Evolutionary conservation across 2,329 filamentous ascomycete genomes (phyloP).

Genomic region (Cladosporium sp.): DNA sequence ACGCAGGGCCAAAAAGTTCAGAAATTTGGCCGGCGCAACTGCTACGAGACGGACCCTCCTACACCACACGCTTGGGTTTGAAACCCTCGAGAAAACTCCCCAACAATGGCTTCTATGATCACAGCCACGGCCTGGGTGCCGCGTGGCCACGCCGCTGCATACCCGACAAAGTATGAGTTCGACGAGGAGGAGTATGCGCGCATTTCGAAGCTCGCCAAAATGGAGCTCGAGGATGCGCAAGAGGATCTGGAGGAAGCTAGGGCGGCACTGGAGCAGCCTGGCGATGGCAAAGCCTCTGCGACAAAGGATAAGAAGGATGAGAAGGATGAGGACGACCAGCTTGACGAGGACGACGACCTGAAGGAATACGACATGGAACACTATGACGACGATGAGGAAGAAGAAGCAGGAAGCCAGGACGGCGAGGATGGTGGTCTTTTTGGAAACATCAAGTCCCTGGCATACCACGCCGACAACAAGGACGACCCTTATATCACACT

Average conservation of each 20-base stretch:
- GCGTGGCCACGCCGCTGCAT: slow-evolving; percentile 44
- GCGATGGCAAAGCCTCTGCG: slow-evolving; percentile 59
- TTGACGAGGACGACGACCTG: slow-evolving; percentile 66
- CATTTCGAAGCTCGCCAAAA: slow-evolving; percentile 46
- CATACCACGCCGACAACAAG: slow-evolving; percentile 89
- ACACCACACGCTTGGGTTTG: too few relatives aligned
- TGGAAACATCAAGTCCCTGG: slow-evolving; percentile 85
- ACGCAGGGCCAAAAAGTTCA: neutral
- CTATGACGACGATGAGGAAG: slow-evolving; percentile 74
- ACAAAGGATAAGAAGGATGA: slow-evolving; percentile 49
- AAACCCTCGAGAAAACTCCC: neutral
- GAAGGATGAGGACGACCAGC: slow-evolving; percentile 20
- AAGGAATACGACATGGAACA: slow-evolving; percentile 95
- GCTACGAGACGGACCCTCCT: neutral
- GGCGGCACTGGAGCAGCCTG: slow-evolving; percentile 31
- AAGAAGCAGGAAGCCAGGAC: slow-evolving; percentile 48
- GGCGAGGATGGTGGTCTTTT: slow-evolving; percentile 68
- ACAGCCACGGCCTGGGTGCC: slow-evolving; percentile 49
- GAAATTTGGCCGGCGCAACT: neutral
- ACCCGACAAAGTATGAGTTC: slow-evolving; percentile 45
- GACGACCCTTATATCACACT: slow-evolving; percentile 96
- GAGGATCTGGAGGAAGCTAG: slow-evolving; percentile 73
- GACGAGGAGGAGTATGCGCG: slow-evolving; percentile 47
- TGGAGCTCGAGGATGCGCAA: slow-evolving; percentile 83
- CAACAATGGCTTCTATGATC: slow-evolving; percentile 47